Base-by-base conservation (phyloP, 2,329 filamentous ascomycete genomes). In the Colletotrichum tofieldiae region DNA sequence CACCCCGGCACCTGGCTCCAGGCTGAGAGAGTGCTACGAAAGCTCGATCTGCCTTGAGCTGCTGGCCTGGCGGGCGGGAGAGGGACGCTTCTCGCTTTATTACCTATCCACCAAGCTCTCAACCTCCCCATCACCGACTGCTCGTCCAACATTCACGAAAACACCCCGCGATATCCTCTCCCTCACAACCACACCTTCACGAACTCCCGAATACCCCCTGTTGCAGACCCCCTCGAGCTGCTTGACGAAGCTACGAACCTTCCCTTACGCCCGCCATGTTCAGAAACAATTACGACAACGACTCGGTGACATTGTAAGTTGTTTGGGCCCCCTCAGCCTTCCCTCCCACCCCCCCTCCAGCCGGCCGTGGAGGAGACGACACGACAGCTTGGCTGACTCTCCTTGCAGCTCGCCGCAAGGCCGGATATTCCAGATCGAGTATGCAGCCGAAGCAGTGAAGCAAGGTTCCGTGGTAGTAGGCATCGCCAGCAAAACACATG, bases 241-340 rank as follows among this genome's bases (percentile, higher is more conserved):
- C 65, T 60, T 72, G 59, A 72, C 70, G 70, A 72, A 72, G 70
- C 70, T 72, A 72, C 70, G 70, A 72, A 54, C 29, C 45, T 54
- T 37, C 58, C 60, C 66, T 60, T 35, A 72, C 65, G 70, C 70
- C 70, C 70, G 70, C 70, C 81, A 98, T 99, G 96, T 99, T 99
- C 88, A 91, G 96, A 86, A 99, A 99, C 90, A 98, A 98, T 86
- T 99, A 99, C 90, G 96, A 99, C 88, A 99, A 99, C 91, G 96
- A 99, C 86, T 97, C 96, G 75, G 95, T 98, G 86, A 99, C 96
- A 86, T 99, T 98, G 95, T 98, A 89, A 86, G 92, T 85, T 81
- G 75, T 65, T 72, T 65, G 60, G 37, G 8, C 35, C 47, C 69
- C 66, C 54, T 51, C 73, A 45, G 58, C 64, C 63, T 47, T 65